These are phyloP conservation scores for Tanozyma kutaoensis DNA, from an alignment of 805 yeast species.

Conservation along the genomic window DNA sequence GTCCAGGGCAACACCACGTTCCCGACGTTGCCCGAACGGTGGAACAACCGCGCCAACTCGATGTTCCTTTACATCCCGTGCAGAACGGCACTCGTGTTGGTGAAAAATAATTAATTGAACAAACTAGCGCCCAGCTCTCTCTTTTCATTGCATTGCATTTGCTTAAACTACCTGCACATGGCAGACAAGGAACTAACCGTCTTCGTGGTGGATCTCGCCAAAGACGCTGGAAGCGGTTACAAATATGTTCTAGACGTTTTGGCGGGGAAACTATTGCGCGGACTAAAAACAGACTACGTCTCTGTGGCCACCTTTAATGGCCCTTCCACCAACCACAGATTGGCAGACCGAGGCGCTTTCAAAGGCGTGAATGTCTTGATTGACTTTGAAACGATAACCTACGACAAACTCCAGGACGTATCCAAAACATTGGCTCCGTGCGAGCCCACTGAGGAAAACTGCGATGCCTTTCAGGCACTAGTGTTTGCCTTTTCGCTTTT, in stretches of 20 bases:
- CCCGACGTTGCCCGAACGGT: slow-evolving; percentile 58
- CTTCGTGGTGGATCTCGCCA: slow-evolving; percentile 33
- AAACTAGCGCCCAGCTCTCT: too few relatives aligned
- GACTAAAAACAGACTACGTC: slow-evolving; percentile 29
- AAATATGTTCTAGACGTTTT: slow-evolving; percentile 28
- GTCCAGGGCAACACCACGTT: slow-evolving; percentile 35
- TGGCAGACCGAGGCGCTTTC: slow-evolving; percentile 5
- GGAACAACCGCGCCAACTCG: slow-evolving; percentile 74
- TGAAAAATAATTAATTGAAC: too few relatives aligned
- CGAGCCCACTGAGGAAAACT: slow-evolving; percentile 3
- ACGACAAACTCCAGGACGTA: slow-evolving; percentile 6
- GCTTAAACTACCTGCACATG: too few relatives aligned
- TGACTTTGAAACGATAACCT: slow-evolving; percentile 10
- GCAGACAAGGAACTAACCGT: slow-evolving; percentile 28
- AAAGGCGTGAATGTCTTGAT: slow-evolving; percentile 5
- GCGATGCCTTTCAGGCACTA: slow-evolving; percentile 15
- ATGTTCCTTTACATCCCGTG: slow-evolving; percentile 74
- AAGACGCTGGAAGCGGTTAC: slow-evolving; percentile 28
- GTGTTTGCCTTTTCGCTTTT: slow-evolving; percentile 22
- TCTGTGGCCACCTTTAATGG: slow-evolving; percentile 18
- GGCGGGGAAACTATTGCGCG: slow-evolving; percentile 23
- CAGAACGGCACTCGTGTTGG: slow-evolving; percentile 36
- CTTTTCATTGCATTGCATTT: too few relatives aligned
- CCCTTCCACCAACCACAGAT: slow-evolving; percentile 5
- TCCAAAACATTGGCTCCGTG: slow-evolving; percentile 2